Base-by-base conservation (phyloP, 2,329 filamentous ascomycete genomes). In the Trichoderma koningiopsis region DNA sequence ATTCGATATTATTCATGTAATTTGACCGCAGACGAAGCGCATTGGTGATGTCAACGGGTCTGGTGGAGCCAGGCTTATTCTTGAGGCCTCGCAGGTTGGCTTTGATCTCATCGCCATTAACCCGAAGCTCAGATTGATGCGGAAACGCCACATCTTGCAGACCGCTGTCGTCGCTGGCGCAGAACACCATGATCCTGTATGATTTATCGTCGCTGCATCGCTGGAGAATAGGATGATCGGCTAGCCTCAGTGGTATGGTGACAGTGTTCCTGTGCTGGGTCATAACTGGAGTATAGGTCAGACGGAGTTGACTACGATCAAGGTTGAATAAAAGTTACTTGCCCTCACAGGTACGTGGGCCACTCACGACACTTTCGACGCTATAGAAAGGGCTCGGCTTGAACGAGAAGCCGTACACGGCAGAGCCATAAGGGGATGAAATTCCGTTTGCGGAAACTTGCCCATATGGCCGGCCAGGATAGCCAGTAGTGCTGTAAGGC, bases 21-120 rank as follows among this genome's bases (percentile, higher is more conserved):
- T 85, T 85, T 13, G 89, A 87, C 72, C 88, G 89, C 35, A 92
- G 87, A 22, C 91, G 88, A 57, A 98, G 83, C 70, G 88, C 86
- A 72, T 87, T 84, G 8, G 96, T 99, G 71, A 99, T 91, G 80
- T 99, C 96, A 58, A 93, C 94, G 8, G 96, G 96, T 75, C 93
- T 90, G 52, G 96, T 99, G 56, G 96, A 96, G 27, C 96, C 96
- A 7, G 95, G 93, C 79, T 96, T 97, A 79, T 97, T 97, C 81
- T 99, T 99, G 71, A 99, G 81, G 5, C 96, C 96, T 73, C 96
- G 92, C 73, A 97, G 86, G 78, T 98, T 99, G n/a, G 92, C 91
- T 79, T 95, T 96, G 73, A 97, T 87, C 69, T 97, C 93, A 40
- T 91, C 91, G 11, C 89, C 87, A 74, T 99, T 99, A 68, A 97